Base-by-base conservation (phyloP, 345 rosid genomes). In the Rubroshorea leprosula region DNA sequence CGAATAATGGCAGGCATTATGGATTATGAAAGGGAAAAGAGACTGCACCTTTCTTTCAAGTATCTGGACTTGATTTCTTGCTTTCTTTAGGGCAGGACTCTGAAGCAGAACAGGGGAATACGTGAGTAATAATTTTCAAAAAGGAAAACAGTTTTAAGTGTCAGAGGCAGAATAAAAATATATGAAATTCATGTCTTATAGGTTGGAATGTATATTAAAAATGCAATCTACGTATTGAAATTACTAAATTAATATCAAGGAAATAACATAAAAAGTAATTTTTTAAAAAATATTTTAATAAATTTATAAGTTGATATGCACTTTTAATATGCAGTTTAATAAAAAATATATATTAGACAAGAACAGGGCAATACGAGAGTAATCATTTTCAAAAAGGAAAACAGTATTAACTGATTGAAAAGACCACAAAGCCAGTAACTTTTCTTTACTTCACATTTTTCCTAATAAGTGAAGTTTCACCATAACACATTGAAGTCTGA, bases 61-160 rank as follows among this genome's bases (percentile, higher is more conserved):
- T 29, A 67, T 57, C 58, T 46, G 77, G 41, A 83, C 85, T 69
- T 80, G 89, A 41, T 76, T 79, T 0, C 94, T 83, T 26, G 97
- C 78, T 60, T 70, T 85, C 69, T 72, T 80, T 21, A 92, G 74
- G 58, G 81, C 74, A 73, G 89, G 68, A 75, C 96, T 92, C 97
- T 89, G 78, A 55, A 65, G 58, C 54, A 70, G 24, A 54, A 70
- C 19, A 41, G 11, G 13, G 57, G 1, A 14, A 24, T 53, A 53
- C 16, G 50, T 20, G 1, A 21, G 22, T 24, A 21, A 22, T 2
- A 50, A 8, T 21, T 13, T 50, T 20, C 2, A 47, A 23, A 54
- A 20, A 49, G 22, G 26, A 51, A 29, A 21, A 23, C 23, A 24
- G n/a, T 3, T 16, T 39, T 39, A 39, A 7, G 3, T 39, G 14